A percentile compares a stretch with the other conserved stretches of the same genome.
These are phyloP conservation scores for Diaporthe caulivora DNA, from an alignment of 2,329 filamentous ascomycete species.

Conservation along the genomic window DNA sequence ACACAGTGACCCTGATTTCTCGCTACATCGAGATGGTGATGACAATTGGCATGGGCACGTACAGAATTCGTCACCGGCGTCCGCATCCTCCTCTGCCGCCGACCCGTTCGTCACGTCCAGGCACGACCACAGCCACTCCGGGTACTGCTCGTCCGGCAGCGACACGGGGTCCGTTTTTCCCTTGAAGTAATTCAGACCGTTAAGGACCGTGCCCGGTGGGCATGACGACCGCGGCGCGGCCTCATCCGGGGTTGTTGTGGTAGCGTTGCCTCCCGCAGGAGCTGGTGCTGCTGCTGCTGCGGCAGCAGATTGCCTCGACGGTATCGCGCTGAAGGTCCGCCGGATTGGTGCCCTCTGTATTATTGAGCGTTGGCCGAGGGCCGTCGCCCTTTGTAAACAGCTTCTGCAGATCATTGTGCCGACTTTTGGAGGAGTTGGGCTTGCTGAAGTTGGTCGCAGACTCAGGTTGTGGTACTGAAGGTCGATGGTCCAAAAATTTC, in stretches of 20 bases:
- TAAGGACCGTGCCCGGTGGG: constrained; percentile 76
- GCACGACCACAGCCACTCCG: constrained; percentile 83
- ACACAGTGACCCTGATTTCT: background rate
- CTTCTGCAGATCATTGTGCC: constrained; percentile 57
- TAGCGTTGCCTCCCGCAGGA: constrained; percentile 44
- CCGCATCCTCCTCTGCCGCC: constrained; percentile 61
- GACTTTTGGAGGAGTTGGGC: constrained; percentile 42
- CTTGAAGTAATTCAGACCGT: constrained; percentile 84
- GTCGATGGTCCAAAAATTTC: constrained; percentile 40
- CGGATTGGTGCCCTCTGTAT: constrained; percentile 42
- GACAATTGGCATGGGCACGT: constrained; percentile 54
- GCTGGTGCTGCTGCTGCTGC: constrained; percentile 41
- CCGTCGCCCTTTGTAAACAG: constrained; percentile 63
- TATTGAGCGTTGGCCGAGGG: constrained; percentile 46
- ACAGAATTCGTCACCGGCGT: constrained; percentile 84
- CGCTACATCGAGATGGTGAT: constrained; percentile 1
- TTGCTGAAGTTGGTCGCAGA: constrained; percentile 34
- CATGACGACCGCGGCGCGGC: constrained; percentile 61
- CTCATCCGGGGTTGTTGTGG: constrained; percentile 43
- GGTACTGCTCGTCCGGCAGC: constrained; percentile 80
- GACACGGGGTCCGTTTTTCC: constrained; percentile 80
- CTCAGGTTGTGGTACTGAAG: constrained; percentile 21
- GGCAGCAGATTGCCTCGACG: constrained; percentile 45
- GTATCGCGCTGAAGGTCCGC: constrained; percentile 54
- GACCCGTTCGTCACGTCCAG: constrained; percentile 72